These are phyloP conservation scores for Chenopodium berlandieri DNA, from an alignment of 148 eudicot species.

Conservation along the genomic window DNA sequence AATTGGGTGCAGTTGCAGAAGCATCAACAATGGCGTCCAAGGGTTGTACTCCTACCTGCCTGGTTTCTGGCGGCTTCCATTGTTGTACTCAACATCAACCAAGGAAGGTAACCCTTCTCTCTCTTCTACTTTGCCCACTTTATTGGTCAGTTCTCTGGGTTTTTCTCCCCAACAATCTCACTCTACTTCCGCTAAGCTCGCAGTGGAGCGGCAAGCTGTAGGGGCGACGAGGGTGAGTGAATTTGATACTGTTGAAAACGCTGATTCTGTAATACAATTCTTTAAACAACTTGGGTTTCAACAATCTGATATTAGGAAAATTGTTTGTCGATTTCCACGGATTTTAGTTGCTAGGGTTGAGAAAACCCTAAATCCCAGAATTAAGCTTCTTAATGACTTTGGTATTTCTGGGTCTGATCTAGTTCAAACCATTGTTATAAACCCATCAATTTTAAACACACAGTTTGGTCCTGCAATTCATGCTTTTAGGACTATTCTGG, in stretches of 20 bases:
- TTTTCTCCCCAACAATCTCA: slow-evolving; percentile 31
- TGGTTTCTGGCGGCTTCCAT: not conserved
- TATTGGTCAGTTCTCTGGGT: slow-evolving; percentile 13
- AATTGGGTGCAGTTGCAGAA: not conserved
- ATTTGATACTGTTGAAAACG: slow-evolving; percentile 26
- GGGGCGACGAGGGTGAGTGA: slow-evolving; percentile 11
- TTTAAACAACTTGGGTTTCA: slow-evolving; percentile 25
- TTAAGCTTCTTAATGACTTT: slow-evolving; percentile 23
- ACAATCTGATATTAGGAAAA: slow-evolving; percentile 25
- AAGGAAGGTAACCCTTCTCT: not conserved
- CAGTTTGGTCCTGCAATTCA: not conserved
- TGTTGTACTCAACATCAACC: not conserved
- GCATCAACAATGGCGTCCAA: not conserved
- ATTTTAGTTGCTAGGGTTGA: slow-evolving; percentile 25
- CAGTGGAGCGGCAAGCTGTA: not conserved
- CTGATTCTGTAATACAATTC: slow-evolving; percentile 30
- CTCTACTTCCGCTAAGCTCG: slow-evolving; percentile 17
- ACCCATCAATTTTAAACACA: not conserved
- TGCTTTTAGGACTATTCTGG: slow-evolving; percentile 8
- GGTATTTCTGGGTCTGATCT: slow-evolving; percentile 30
- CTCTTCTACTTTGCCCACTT: not conserved
- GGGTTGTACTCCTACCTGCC: not conserved
- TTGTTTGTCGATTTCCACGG: slow-evolving; percentile 23
- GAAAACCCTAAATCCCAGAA: slow-evolving; percentile 39
- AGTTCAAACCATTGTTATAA: not conserved